Conservation (phyloP, 2,329 filamentous ascomycete genomes). For the Fusarium tanahbumbuense region DNA sequence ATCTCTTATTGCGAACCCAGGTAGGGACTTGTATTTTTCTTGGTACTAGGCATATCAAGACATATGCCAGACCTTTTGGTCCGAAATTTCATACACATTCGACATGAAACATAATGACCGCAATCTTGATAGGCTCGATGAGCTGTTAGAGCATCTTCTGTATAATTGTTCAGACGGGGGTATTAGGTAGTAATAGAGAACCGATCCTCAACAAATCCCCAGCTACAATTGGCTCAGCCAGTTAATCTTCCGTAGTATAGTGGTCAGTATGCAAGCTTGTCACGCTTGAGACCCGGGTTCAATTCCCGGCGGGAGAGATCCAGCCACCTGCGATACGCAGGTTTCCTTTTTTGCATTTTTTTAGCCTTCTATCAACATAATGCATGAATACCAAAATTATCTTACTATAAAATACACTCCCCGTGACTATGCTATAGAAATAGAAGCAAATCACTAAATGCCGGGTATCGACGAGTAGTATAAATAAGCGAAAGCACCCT, state of each 20-base stretch:
- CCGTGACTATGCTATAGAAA: constrained; percentile 12
- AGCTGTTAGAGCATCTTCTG: too few relatives aligned
- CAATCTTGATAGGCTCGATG: background rate
- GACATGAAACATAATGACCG: background rate
- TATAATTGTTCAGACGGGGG: rapidly evolving
- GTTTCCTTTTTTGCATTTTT: background rate
- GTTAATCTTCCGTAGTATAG: constrained; percentile 39
- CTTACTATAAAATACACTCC: constrained; percentile 26
- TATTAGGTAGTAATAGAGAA: too few relatives aligned
- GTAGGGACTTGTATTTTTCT: background rate
- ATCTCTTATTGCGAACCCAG: background rate
- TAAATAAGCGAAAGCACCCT: constrained; percentile 40
- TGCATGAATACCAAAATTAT: background rate
- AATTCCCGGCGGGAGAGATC: constrained; percentile 44
- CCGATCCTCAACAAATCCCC: background rate
- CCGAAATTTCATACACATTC: background rate
- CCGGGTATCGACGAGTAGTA: constrained; percentile 52
- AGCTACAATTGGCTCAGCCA: constrained; percentile 5
- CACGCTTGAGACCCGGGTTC: constrained; percentile 44
- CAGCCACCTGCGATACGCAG: constrained; percentile 31
- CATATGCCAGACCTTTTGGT: background rate
- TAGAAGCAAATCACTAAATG: constrained; percentile 40
- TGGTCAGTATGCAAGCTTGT: constrained; percentile 44
- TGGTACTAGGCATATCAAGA: too few relatives aligned
- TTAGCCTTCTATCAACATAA: background rate